Base-by-base conservation (phyloP, 352 stramenopile species). In the Pseudoperonospora humuli region DNA sequence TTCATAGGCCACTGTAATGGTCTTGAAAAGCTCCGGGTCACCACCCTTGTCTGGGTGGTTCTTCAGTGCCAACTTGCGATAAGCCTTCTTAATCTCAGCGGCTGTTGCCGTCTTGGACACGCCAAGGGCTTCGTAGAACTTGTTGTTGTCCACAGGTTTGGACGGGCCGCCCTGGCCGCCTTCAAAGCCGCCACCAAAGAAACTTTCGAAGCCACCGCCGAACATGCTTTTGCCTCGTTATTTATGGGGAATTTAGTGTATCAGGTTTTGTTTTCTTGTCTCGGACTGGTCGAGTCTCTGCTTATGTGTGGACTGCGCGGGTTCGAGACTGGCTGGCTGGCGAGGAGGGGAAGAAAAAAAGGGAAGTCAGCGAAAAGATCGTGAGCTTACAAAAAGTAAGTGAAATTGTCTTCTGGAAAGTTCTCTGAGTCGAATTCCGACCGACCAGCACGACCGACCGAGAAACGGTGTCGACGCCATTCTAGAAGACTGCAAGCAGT, bases 1-100 rank as follows among this genome's bases (percentile, higher is more conserved):
- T 79, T 98, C 95, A 67, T 98, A 98, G 17, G 95, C 95, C 37
- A 95, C 90, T 31, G 80, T 91, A 41, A 97, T 96, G 45, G 85
- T 77, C 67, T 97, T 96, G 56, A 97, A 97, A 18, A 89, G 61
- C 61, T 99, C 96, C 31, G 95, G 86, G 70, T 99, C 96, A 50
- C 96, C 96, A 39, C 96, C 96, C 71, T 98, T 98, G 64, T 99
- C 96, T 18, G 96, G 96, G 71, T 99, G 96, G 66, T 98, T 96
- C 67, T 93, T 95, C 13, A 93, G 65, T 37, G 83, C 83, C 18
- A 95, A 57, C 59, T 95, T 95, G 45, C 84, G 76, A 63, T 94
- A 95, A 5, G 84, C 82, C 51, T 93, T 93, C 70, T 95, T 95
- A 57, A 95, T 89, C 55, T 95, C 84, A 6, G 70, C 79, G 6